Evolutionary conservation across 345 rosid genomes (phyloP), one percentile per base, ranked within the genome.

Genomic region (Populus nigra): DNA sequence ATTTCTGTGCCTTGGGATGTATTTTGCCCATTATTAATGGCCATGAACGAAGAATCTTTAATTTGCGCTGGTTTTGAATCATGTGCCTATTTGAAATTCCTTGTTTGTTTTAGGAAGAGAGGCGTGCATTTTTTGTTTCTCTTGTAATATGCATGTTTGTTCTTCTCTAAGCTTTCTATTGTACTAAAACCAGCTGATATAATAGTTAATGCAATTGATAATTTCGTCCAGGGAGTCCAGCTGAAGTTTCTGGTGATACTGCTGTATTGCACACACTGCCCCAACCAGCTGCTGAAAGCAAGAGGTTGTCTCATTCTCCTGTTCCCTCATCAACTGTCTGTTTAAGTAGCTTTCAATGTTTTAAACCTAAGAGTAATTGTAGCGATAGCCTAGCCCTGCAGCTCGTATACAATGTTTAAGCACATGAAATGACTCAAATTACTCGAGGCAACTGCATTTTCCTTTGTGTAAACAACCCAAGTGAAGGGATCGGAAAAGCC

Each of bases 241-340:
- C 84, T 65, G 95, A 91, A 79, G 79, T 69, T 76, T 79, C 90
- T 47, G 77, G 76, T 22, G 92, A 88, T 85, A 80, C 84, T 43
- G 84, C 94, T 76, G 92, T 93, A 66, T 75, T 85, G 53, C 82
- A 83, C 69, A 83, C 90, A 65, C 73, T 95, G 81, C 93, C 93
- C 79, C 94, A 89, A 68, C 93, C 96, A 71, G 79, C 86, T 65
- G 90, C 96, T 83, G 98, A 93, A 85, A 93, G 88, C 81, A 95
- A 86, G 86, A 93, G 98, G 98, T 92, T 81, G 59, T 68, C 66
- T 57, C 43, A 67, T 75, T 29, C 69, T 63, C 27, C 29, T 61
- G 65, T 61, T 47, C 66, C 31, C 63, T 62, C 35, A 53, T 62
- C 8, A 16, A 23, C 35, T 65, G 72, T 74, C 45, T 61, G 47